phyloP scores from a whole-genome alignment of 2,329 filamentous ascomycete species.

The Xylaria hypoxylon region DNA sequence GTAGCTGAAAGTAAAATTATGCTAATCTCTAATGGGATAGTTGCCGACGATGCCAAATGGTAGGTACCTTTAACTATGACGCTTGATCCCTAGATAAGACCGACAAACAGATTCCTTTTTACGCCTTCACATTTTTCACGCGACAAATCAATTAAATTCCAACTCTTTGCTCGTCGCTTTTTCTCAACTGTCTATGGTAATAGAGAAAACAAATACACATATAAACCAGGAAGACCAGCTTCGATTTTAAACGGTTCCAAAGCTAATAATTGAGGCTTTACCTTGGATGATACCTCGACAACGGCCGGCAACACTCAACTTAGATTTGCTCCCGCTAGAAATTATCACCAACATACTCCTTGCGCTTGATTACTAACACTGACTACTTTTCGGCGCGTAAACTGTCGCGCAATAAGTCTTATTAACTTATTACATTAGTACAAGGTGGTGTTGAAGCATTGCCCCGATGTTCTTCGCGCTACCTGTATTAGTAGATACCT shows the following conservation, averaged over 20 bases:
- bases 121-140: too few species aligned
- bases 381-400: constrained; percentile 38
- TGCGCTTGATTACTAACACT: constrained; percentile 35
- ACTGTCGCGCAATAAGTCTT: constrained; percentile 48
- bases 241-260: background rate
- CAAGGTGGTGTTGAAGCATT: constrained; percentile 44
- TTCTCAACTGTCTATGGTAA: too few species aligned
- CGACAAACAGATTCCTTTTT: too few species aligned
- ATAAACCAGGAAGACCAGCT: too few species aligned
- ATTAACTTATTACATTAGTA: constrained; percentile 54
- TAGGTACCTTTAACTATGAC: too few species aligned
- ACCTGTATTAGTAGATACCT: constrained; percentile 53
- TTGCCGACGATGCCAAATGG: background rate
- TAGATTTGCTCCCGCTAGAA: constrained; percentile 35
- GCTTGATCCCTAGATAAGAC: too few species aligned
- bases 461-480: constrained; percentile 50
- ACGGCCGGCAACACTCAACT: constrained; percentile 19
- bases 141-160: too few species aligned
- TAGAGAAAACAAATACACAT: too few species aligned
- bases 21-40: constrained; percentile 12
- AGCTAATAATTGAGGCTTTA: constrained; percentile 19
- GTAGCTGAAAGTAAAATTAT: constrained; percentile 19
- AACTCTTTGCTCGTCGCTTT: too few species aligned
- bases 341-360: constrained; percentile 32
- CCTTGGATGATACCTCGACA: constrained; percentile 25